Conservation (phyloP, 805 yeast species). For the Ogataea paraovalis region DNA sequence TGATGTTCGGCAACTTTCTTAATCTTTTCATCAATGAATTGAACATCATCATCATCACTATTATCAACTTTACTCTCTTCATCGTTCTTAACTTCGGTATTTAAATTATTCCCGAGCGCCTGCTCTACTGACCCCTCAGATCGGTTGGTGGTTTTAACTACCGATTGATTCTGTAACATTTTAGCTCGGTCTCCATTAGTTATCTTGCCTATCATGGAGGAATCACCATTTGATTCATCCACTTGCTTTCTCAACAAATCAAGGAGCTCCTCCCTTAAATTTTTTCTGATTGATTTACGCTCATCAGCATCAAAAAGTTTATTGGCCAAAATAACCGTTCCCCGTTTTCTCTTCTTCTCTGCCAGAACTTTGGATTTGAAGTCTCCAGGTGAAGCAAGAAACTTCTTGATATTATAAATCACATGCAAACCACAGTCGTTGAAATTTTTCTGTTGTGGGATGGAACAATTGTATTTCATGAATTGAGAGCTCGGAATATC, state of each 20-base stretch:
- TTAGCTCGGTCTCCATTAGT: conserved; percentile 9
- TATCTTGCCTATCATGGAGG: conserved; percentile 21
- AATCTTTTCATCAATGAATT: conserved; percentile 2
- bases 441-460: conserved; percentile 82
- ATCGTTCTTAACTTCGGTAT: too few relatives aligned
- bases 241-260: conserved; percentile 27
- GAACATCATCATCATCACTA: conserved; percentile 4
- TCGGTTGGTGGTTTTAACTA: too few relatives aligned
- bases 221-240: conserved; percentile 19
- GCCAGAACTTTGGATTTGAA: conserved; percentile 32
- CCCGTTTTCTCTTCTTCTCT: conserved; percentile 13
- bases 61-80: not conserved
- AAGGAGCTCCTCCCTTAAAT: conserved; percentile 23
- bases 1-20: too few relatives aligned
- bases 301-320: conserved; percentile 26
- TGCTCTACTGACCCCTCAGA: too few relatives aligned
- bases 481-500: conserved; percentile 46
- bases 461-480: conserved; percentile 32
- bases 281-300: conserved; percentile 21
- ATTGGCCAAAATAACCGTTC: conserved; percentile 8
- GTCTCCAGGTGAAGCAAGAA: conserved; percentile 44
- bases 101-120: too few relatives aligned
- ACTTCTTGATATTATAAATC: conserved; percentile 63
- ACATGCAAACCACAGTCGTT: conserved; percentile 96
- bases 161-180: not conserved